phyloP scores from a whole-genome alignment of 1,284 basidiomycete species.

The Tylopilus orsonianus region DNA sequence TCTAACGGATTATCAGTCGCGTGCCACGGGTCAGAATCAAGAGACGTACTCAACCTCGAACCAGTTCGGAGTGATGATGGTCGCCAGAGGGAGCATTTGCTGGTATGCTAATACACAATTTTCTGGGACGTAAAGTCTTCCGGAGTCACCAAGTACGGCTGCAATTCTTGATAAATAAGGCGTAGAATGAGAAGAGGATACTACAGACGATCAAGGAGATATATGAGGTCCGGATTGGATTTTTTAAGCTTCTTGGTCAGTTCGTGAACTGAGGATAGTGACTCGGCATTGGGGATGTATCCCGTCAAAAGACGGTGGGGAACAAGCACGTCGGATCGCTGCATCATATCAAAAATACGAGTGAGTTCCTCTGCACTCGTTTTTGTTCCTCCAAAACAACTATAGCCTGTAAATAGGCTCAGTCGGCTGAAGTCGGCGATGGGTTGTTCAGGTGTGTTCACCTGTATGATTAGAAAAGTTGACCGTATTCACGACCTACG shows the following conservation, averaged over 20 bases:
- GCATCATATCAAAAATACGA: constrained; percentile 67
- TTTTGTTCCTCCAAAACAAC: constrained; percentile 71
- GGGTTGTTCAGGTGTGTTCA: constrained; percentile 33
- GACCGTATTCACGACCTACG: constrained; percentile 91
- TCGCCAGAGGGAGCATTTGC: constrained; percentile 74
- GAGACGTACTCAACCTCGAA: constrained; percentile 92
- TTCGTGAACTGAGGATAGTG: constrained; percentile 65
- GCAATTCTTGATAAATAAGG: constrained; percentile 46
- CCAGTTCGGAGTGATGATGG: constrained; percentile 96
- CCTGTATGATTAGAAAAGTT: constrained; percentile 96
- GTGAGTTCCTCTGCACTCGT: constrained; percentile 68
- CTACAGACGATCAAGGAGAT: constrained; percentile 86
- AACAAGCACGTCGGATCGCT: constrained; percentile 63
- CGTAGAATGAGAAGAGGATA: constrained; percentile 6
- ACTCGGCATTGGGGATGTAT: constrained; percentile 88
- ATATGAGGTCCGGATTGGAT: constrained; percentile 64
- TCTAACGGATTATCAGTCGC: constrained; percentile 40
- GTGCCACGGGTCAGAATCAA: neutral
- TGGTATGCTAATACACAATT: constrained; percentile 91
- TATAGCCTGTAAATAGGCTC: constrained; percentile 59
- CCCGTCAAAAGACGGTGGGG: constrained; percentile 75
- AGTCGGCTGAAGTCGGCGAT: neutral
- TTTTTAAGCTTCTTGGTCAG: constrained; percentile 63
- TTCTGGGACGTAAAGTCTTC: constrained; percentile 83
- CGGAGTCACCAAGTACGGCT: constrained; percentile 93